Percentiles rank a stretch among this genome's conserved stretches.
Evolutionary conservation across 179 eudicot species (phyloP).

Genomic region (Amaranthus tricolor): DNA sequence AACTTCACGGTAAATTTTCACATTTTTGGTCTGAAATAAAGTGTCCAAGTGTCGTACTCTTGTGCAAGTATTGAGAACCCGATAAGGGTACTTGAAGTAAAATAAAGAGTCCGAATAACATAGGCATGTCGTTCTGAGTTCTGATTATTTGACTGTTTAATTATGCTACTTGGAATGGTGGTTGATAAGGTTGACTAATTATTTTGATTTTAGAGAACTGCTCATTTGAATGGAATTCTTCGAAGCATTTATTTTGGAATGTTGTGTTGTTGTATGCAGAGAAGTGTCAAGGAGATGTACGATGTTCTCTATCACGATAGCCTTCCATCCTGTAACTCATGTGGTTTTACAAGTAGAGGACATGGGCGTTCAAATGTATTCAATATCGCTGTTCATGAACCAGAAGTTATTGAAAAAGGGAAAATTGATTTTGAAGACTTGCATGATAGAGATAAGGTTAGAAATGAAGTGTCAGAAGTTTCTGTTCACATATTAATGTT

Average conservation of each 20-base stretch:
- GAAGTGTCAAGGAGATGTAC: constrained; percentile 37
- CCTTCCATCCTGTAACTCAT: constrained; percentile 23
- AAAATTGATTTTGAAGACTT: constrained; percentile 22
- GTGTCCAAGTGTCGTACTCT: no score
- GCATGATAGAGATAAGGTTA: constrained; percentile 35
- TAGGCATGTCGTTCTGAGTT: neutral
- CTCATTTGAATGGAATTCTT: neutral
- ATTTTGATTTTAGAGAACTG: neutral
- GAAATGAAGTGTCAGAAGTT: neutral
- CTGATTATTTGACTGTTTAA: neutral
- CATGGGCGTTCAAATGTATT: constrained; percentile 28
- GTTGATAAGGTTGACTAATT: neutral
- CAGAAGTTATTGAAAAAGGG: constrained; percentile 25
- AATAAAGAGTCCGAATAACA: no score
- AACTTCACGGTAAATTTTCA: no score
- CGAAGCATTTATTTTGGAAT: neutral
- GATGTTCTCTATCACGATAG: constrained; percentile 33
- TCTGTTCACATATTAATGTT: neutral
- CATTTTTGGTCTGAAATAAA: no score
- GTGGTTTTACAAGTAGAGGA: constrained; percentile 21
- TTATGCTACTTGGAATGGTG: constrained; percentile 2
- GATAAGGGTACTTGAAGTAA: no score
- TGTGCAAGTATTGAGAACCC: no score
- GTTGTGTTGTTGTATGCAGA: constrained; percentile 26
- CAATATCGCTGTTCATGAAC: constrained; percentile 30